Percentiles rank a stretch among this genome's conserved stretches.
Evolutionary conservation across 2,329 filamentous ascomycete species (phyloP).

Genomic region (Apiospora koreana): DNA sequence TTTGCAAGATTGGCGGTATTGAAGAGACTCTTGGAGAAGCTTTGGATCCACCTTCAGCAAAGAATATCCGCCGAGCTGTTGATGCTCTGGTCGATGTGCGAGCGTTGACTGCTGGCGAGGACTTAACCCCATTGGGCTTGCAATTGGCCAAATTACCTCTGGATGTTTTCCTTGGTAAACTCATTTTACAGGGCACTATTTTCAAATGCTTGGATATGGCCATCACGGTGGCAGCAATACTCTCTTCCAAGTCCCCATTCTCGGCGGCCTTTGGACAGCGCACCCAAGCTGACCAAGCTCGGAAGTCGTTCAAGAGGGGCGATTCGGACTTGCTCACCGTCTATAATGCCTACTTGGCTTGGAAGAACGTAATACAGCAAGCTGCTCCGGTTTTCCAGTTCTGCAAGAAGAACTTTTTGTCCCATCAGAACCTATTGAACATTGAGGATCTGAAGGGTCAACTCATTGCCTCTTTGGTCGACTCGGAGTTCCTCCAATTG

Average conservation of each 20-base stretch:
- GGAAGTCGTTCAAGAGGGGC: conserved; percentile 76
- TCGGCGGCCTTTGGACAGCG: conserved; percentile 82
- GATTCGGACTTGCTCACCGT: conserved; percentile 91
- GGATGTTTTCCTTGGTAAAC: conserved; percentile 92
- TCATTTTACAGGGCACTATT: conserved; percentile 81
- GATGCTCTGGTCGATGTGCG: conserved; percentile 93
- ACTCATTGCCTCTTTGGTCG: conserved; percentile 79
- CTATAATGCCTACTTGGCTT: conserved; percentile 90
- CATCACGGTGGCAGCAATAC: conserved; percentile 86
- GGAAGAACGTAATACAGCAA: conserved; percentile 79
- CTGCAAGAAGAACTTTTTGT: conserved; percentile 93
- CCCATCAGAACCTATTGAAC: conserved; percentile 81
- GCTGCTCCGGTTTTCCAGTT: conserved; percentile 81
- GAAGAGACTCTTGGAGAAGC: conserved; percentile 87
- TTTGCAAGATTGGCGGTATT: conserved; percentile 92
- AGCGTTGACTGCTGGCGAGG: conserved; percentile 78
- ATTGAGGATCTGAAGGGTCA: conserved; percentile 97
- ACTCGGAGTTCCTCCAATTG: conserved; percentile 79
- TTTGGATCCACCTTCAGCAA: conserved; percentile 84
- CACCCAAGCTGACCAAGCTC: conserved; percentile 77
- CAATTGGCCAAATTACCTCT: conserved; percentile 88
- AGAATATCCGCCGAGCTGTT: conserved; percentile 90
- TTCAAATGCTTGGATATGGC: conserved; percentile 92
- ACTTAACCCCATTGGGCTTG: conserved; percentile 81
- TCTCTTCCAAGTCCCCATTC: conserved; percentile 95